phyloP scores from a whole-genome alignment of 2,329 filamentous ascomycete species.

The Colletotrichum endophyticum region DNA sequence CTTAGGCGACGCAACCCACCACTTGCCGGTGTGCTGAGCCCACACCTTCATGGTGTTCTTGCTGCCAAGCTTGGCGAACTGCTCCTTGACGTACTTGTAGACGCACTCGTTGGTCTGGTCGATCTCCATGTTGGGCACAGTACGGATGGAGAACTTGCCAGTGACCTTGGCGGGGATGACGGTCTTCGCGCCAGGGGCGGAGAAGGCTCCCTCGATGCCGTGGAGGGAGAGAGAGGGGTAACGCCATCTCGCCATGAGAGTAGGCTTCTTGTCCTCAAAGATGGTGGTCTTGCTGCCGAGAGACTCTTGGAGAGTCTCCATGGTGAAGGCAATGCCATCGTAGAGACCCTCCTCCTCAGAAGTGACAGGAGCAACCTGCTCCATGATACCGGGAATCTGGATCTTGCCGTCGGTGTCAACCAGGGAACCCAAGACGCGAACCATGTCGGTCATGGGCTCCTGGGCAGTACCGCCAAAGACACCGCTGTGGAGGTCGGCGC shows the following conservation, averaged over 20 bases:
- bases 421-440: conserved; percentile 79
- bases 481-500: conserved; percentile 92
- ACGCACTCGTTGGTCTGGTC: conserved; percentile 86
- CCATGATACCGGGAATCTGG: conserved; percentile 88
- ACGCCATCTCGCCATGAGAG: conserved; percentile 95
- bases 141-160: conserved; percentile 98
- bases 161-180: conserved; percentile 98
- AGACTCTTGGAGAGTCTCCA: conserved; percentile 93
- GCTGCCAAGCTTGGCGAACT: conserved; percentile 84
- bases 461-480: conserved; percentile 96
- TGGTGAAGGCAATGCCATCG: conserved; percentile 88
- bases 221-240: conserved; percentile 94
- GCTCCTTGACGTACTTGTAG: conserved; percentile 80
- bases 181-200: conserved; percentile 91
- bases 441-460: conserved; percentile 97
- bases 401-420: conserved; percentile 94
- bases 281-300: conserved; percentile 89
- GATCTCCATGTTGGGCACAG: conserved; percentile 96
- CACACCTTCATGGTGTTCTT: conserved; percentile 90
- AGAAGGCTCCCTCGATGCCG: conserved; percentile 94
- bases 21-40: conserved; percentile 91
- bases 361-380: conserved; percentile 89
- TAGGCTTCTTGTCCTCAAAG: conserved; percentile 85
- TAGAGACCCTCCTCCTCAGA: conserved; percentile 90
- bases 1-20: conserved; percentile 97